Evolutionary conservation across 2,329 filamentous ascomycete species (phyloP), one percentile per base, ranked within the genome.

Genomic region (Aspergillus proliferans): DNA sequence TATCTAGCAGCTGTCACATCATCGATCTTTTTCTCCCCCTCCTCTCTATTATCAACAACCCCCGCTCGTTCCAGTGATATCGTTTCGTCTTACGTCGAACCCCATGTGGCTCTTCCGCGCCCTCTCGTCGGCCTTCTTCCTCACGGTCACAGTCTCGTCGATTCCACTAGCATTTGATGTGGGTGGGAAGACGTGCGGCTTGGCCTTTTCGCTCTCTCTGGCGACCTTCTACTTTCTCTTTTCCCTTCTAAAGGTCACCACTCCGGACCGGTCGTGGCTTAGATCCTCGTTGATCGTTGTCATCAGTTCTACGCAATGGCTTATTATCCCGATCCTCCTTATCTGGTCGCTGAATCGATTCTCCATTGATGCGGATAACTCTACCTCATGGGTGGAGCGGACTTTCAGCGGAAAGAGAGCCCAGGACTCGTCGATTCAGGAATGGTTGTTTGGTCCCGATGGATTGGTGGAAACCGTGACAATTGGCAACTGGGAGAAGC

Each of bases 101-200:
- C 59, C 75, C 72, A 95, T 95, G 88, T 90, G 86, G 86, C 78
- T 92, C 71, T 83, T 91, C 71, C 85, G 86, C 68, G 80, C 86
- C 68, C 67, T 91, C 60, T 88, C 88, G 65, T 88, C 88, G 73
- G 78, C 85, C 66, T 73, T 88, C 72, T 97, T 96, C 74, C 84
- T 97, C 62, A 80, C 91, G 72, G 87, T 87, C 73, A 90, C 96
- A 70, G 84, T 97, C 66, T 87, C 97, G 67, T 95, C 90, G 54
- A 93, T 98, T 67, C 93, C 93, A 53, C 85, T 98, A 67, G 88
- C 92, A 63, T 97, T 97, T 76, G 93, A 98, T 81, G 92, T 97
- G 64, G 93, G 93, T 67, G 93, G 93, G 54, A 85, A 89, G 63
- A 91, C 93, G 61, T 95, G 90, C 65, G 93, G 93, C 51, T 79